phyloP scores from a whole-genome alignment of 805 yeast species.

The Isabelozyma pseudorhagii region DNA sequence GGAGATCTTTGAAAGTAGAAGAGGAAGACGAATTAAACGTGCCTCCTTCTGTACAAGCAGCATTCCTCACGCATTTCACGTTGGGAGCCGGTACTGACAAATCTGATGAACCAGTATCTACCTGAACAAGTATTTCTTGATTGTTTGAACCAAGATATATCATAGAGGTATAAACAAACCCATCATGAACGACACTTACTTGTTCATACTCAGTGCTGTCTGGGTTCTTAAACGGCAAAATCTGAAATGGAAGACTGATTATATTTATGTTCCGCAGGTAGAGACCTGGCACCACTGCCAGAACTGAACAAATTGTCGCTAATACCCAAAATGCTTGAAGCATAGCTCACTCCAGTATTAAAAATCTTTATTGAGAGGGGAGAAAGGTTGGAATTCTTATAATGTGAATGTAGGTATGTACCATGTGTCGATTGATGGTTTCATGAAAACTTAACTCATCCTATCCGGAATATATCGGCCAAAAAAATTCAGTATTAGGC shows the following conservation, averaged over 20 bases:
- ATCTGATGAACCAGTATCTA: constrained; percentile 29
- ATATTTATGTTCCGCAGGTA: background rate
- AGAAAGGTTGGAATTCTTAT: too few species aligned
- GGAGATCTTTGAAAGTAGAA: constrained; percentile 17
- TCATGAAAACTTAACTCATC: too few species aligned
- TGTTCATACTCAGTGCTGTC: background rate
- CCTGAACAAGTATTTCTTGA: constrained; percentile 15
- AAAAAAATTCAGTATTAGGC: background rate
- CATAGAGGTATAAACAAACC: background rate
- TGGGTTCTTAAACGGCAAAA: background rate
- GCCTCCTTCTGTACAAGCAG: constrained; percentile 23
- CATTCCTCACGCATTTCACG: background rate
- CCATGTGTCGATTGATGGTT: too few species aligned
- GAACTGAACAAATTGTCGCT: background rate
- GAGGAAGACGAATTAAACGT: constrained; percentile 33
- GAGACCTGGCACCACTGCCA: background rate
- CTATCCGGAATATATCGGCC: background rate
- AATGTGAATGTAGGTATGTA: too few species aligned
- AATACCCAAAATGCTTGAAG: background rate
- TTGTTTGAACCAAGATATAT: constrained; percentile 18
- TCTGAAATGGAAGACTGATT: background rate
- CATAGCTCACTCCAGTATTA: background rate
- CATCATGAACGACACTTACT: background rate
- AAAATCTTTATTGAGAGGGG: too few species aligned
- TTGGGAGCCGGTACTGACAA: constrained; percentile 17